These are phyloP conservation scores for Nothophoma quercina DNA, from an alignment of 2,329 filamentous ascomycete species.

Conservation along the genomic window DNA sequence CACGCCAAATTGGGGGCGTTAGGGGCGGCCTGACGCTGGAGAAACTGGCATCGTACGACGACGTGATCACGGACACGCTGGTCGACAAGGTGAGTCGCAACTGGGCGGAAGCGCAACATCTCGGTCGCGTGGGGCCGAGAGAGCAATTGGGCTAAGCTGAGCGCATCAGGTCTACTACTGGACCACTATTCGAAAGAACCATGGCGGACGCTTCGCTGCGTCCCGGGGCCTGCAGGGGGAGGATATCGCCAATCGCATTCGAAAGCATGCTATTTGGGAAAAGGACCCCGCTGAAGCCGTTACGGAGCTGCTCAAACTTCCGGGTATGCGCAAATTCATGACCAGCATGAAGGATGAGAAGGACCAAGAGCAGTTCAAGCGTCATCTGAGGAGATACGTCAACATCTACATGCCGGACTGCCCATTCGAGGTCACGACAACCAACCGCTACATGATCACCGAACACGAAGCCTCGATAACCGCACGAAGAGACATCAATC, in stretches of 20 bases:
- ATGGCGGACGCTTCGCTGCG: slow-evolving; percentile 80
- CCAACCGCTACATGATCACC: slow-evolving; percentile 92
- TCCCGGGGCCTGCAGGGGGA: slow-evolving; percentile 79
- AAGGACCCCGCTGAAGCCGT: slow-evolving; percentile 77
- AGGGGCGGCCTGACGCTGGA: slow-evolving; percentile 81
- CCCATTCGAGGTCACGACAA: slow-evolving; percentile 91
- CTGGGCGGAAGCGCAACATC: slow-evolving; percentile 5
- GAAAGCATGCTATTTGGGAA: slow-evolving; percentile 73
- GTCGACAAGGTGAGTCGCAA: slow-evolving; percentile 81
- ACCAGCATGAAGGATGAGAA: slow-evolving; percentile 73
- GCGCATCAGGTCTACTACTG: slow-evolving; percentile 83
- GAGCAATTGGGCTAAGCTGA: slow-evolving; percentile 23
- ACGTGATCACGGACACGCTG: slow-evolving; percentile 92
- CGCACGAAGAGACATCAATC: slow-evolving; percentile 79
- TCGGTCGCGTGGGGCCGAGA: slow-evolving; percentile 16
- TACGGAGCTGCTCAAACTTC: slow-evolving; percentile 72
- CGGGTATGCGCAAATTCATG: slow-evolving; percentile 76
- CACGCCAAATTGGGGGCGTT: slow-evolving; percentile 60
- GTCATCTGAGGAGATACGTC: slow-evolving; percentile 88
- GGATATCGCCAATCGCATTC: slow-evolving; percentile 66
- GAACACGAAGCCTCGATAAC: slow-evolving; percentile 88
- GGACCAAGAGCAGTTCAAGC: slow-evolving; percentile 85
- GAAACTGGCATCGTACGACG: slow-evolving; percentile 91
- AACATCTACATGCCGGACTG: slow-evolving; percentile 93
- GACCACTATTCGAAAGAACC: slow-evolving; percentile 95